Conservation (phyloP, 495 filamentous ascomycete genomes). For the Hypoxylon lienhwacheense region DNA sequence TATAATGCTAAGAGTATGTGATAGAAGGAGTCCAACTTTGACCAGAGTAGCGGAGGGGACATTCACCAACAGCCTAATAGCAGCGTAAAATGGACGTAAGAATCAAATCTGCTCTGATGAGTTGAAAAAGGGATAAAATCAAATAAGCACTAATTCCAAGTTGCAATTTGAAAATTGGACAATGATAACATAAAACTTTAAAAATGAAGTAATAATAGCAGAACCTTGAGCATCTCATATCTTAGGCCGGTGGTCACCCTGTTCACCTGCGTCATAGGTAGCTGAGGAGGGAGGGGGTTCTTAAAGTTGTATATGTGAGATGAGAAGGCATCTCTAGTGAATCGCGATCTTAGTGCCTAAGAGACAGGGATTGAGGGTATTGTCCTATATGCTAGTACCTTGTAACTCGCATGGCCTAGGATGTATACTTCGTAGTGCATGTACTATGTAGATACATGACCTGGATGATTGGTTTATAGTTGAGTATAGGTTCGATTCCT, state of each 20-base stretch:
- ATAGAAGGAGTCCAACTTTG: conserved; percentile 23
- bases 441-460: too few relatives aligned
- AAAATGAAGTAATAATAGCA: conserved; percentile 9
- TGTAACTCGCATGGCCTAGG: too few relatives aligned
- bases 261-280: conserved; percentile 26
- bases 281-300: neutral
- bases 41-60: conserved; percentile 8
- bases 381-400: too few relatives aligned
- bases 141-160: neutral
- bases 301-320: neutral
- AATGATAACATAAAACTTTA: conserved; percentile 19
- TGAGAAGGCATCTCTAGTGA: conserved; percentile 1
- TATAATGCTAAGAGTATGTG: conserved; percentile 21
- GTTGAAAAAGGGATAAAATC: neutral
- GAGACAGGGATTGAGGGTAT: neutral
- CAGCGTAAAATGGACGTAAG: neutral
- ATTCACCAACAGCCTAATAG: conserved; percentile 20
- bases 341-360: conserved; percentile 13
- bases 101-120: too few relatives aligned
- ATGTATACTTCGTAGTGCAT: too few relatives aligned
- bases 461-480: too few relatives aligned
- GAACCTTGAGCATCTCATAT: neutral
- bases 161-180: neutral
- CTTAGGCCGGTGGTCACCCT: neutral
- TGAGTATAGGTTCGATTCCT: too few relatives aligned